Percentiles rank a stretch among this genome's conserved stretches.
Evolutionary conservation across 1,284 basidiomycete species (phyloP).

Genomic region (Leccinum solheimii): DNA sequence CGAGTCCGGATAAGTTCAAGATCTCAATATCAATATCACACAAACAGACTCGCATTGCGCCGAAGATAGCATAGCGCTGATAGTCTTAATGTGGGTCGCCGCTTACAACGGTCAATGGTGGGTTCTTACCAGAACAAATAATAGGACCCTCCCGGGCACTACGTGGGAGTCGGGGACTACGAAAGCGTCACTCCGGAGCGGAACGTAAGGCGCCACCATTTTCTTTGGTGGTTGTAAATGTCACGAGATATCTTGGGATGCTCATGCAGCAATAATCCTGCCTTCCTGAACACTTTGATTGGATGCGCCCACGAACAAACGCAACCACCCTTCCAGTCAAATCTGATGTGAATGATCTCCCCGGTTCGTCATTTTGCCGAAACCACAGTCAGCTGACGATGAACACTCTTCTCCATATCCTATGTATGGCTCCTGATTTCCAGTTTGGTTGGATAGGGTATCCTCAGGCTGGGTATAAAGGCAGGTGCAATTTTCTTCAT

Average conservation of each 20-base stretch:
- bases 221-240: neutral
- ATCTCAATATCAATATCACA: too few species aligned
- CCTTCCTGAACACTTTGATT: neutral
- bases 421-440: neutral
- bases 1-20: too few species aligned
- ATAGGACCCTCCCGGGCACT: too few species aligned
- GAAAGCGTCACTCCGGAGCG: neutral
- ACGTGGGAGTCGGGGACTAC: too few species aligned
- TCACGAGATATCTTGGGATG: neutral
- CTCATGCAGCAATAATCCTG: too few species aligned
- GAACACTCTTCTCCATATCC: neutral
- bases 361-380: neutral
- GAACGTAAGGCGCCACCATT: neutral
- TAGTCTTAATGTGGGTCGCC: too few species aligned
- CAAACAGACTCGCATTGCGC: too few species aligned
- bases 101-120: too few species aligned
- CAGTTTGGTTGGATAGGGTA: neutral
- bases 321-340: neutral
- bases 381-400: neutral
- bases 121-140: too few species aligned
- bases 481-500: neutral
- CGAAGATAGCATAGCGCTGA: too few species aligned
- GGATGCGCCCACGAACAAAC: neutral
- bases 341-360: neutral
- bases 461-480: constrained; percentile 6